Evolutionary conservation across 2,329 filamentous ascomycete genomes (phyloP), one percentile per base, ranked within the genome.

Genomic region (Microcyclospora tardicrescens): DNA sequence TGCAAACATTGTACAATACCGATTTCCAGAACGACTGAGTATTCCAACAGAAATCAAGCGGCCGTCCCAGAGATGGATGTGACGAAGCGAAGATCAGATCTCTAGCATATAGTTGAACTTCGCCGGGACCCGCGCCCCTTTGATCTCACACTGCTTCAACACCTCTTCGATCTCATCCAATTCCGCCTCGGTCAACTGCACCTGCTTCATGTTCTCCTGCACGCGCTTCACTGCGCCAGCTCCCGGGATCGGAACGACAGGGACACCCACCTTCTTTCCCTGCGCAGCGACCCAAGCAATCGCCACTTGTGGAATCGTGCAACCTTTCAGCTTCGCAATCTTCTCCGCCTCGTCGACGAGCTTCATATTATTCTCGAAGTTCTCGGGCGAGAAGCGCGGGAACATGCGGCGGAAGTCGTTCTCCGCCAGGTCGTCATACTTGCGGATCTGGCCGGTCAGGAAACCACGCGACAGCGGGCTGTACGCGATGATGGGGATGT

Each of bases 161-260:
- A 72, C 65, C 12, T 51, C 49, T 35, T 74, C 68, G 36, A 78
- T 69, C 45, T 67, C 63, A 5, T 50, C 53, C 54, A 74, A 52
- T 45, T 78, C 75, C 5, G 62, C 63, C 3, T 66, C 61, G 1
- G 59, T 67, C 33, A 79, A 53, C 1, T 68, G 59, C 6, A 76
- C 60, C 28, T 62, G 46, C 42, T 63, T 67, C 27, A 65, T 59
- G 48, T 83, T 83, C 64, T 82, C 78, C 13, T 62, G 50, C 10
- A 81, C 67, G 19, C 77, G 65, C 29, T 61, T 65, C 8, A 60
- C 62, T 2, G 66, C 73, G 0, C 72, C 73, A 8, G 78, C 72
- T 3, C 78, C 78, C 0, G 79, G 79, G 44, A 83, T 81, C 5
- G 78, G 77, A 36, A 83, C 71, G 43, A 82, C 71, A 24, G 52